Conservation (phyloP, 306 rosid species). For the Psophocarpus tetragonolobus region DNA sequence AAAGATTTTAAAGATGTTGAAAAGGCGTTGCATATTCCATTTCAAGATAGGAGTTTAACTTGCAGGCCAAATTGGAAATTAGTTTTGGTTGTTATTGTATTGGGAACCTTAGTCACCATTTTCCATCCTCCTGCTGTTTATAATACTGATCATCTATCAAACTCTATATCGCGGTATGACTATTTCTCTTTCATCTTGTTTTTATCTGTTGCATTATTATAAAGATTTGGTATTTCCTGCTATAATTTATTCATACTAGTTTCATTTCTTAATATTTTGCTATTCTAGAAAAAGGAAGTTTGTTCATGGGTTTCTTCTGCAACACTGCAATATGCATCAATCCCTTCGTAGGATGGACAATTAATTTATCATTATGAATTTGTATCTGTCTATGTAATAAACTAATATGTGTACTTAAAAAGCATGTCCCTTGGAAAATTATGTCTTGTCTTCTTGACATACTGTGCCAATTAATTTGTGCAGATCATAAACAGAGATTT, state of each 20-base stretch:
- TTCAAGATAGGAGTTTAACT: slow-evolving; percentile 49
- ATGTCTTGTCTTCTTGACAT: slow-evolving; percentile 11
- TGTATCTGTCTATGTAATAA: neutral
- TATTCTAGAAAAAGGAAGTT: slow-evolving; percentile 9
- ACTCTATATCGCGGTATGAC: slow-evolving; percentile 58
- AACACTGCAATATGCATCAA: slow-evolving; percentile 2
- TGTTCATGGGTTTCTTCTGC: slow-evolving; percentile 5
- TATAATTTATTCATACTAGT: neutral
- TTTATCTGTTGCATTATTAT: slow-evolving; percentile 12
- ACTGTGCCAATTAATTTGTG: slow-evolving; percentile 4
- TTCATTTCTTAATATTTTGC: slow-evolving; percentile 5
- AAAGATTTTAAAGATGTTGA: slow-evolving; percentile 69
- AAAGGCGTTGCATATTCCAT: slow-evolving; percentile 42
- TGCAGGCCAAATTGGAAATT: slow-evolving; percentile 72
- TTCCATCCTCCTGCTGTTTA: slow-evolving; percentile 71
- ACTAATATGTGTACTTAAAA: neutral
- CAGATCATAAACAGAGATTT: neutral
- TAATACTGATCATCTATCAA: slow-evolving; percentile 61
- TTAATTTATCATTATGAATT: slow-evolving; percentile 18
- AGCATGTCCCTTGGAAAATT: slow-evolving; percentile 7
- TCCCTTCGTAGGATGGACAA: slow-evolving; percentile 2
- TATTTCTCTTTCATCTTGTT: slow-evolving; percentile 16
- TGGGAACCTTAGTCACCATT: slow-evolving; percentile 70
- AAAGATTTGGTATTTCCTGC: slow-evolving; percentile 13
- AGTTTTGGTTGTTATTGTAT: slow-evolving; percentile 55